A percentile compares a stretch with the other conserved stretches of the same genome.
Conservation (phyloP, 73 alveolate genomes). For the Paramecium sonneborni region DNA sequence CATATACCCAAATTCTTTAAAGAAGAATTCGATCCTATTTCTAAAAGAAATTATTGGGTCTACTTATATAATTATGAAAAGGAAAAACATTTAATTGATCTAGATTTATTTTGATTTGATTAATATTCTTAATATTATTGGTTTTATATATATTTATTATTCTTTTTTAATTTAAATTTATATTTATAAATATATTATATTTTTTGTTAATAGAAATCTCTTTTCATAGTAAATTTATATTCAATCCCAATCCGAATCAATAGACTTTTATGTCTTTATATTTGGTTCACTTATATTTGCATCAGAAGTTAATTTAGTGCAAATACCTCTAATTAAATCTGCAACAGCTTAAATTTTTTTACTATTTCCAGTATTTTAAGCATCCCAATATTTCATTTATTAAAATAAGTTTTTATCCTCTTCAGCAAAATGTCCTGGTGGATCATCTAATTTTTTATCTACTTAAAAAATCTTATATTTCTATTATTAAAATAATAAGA, state of each 20-base stretch:
- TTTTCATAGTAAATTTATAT: not conserved
- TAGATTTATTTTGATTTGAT: not conserved
- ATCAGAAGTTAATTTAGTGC: not conserved
- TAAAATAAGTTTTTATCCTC: not conserved
- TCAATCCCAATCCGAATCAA: slow-evolving; percentile 40
- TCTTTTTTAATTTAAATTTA: not conserved
- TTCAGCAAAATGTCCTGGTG: not conserved
- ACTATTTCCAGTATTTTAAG: slow-evolving; percentile 9
- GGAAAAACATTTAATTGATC: not conserved
- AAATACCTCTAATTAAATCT: not conserved
- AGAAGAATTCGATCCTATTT: not conserved
- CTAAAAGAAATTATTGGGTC: not conserved
- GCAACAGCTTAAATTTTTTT: not conserved
- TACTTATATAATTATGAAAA: not conserved
- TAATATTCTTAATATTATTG: not conserved
- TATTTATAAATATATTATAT: not conserved
- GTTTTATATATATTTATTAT: not conserved
- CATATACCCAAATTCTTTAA: slow-evolving; percentile 16
- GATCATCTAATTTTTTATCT: not conserved
- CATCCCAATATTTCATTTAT: slow-evolving; percentile 9
- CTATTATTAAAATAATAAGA: not conserved
- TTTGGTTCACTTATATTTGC: not conserved
- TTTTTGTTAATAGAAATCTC: not conserved
- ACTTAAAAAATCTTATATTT: not conserved
- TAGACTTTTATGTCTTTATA: not conserved